A percentile compares a stretch with the other conserved stretches of the same genome.
Conservation (phyloP, 2,329 filamentous ascomycete genomes). For the Aspergillus ochraceoroseus region DNA sequence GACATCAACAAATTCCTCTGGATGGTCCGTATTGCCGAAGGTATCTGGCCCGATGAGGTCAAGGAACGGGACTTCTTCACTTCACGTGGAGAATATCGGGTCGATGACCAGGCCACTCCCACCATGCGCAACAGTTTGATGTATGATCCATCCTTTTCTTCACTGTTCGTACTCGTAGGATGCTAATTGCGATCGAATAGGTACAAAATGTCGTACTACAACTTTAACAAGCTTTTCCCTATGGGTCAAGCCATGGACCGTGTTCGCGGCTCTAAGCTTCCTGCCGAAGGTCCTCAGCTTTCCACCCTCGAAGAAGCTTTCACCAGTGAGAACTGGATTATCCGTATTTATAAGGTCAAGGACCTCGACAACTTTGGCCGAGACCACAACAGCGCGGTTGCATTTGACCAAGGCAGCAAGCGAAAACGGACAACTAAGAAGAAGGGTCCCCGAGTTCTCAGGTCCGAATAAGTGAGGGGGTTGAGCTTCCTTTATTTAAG, state of each 20-base stretch:
- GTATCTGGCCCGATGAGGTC: slow-evolving; percentile 99
- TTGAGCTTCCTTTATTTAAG: slow-evolving; percentile 10
- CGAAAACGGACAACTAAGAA: slow-evolving; percentile 47
- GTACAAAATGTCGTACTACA: slow-evolving; percentile 99
- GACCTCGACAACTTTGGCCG: slow-evolving; percentile 93
- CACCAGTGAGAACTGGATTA: slow-evolving; percentile 99
- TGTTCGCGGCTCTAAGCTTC: slow-evolving; percentile 74
- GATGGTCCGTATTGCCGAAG: slow-evolving; percentile 99
- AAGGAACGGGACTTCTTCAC: slow-evolving; percentile 98
- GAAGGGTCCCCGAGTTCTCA: slow-evolving; percentile 42
- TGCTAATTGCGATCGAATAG: slow-evolving; percentile 47
- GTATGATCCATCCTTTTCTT: slow-evolving; percentile 54
- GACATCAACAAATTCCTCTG: slow-evolving; percentile 99
- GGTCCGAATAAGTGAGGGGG: slow-evolving; percentile 37
- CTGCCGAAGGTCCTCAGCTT: slow-evolving; percentile 77
- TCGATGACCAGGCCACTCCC: slow-evolving; percentile 87
- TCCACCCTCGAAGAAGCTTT: slow-evolving; percentile 93
- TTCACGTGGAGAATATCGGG: slow-evolving; percentile 82
- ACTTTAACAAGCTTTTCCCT: slow-evolving; percentile 88
- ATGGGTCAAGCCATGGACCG: slow-evolving; percentile 84
- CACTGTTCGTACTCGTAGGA: neutral
- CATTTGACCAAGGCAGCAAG: slow-evolving; percentile 51
- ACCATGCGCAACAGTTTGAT: slow-evolving; percentile 99
- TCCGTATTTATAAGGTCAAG: slow-evolving; percentile 99
- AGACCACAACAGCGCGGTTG: slow-evolving; percentile 65